Conservation (phyloP, 306 rosid genomes). For the Begonia peltatifolia region DNA sequence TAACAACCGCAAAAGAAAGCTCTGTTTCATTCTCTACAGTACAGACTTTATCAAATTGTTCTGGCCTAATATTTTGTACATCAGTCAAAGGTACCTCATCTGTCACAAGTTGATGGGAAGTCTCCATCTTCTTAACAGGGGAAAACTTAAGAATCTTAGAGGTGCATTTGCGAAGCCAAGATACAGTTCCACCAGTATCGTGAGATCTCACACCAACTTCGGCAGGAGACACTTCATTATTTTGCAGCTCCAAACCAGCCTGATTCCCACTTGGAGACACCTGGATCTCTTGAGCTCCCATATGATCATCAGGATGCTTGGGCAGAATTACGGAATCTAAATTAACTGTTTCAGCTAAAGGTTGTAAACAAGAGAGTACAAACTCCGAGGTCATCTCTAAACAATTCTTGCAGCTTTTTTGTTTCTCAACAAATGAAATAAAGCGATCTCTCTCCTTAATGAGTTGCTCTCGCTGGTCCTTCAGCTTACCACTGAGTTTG, state of each 20-base stretch:
- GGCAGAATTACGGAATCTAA: constrained; percentile 49
- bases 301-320: constrained; percentile 27
- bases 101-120: too few relatives aligned
- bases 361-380: constrained; percentile 53
- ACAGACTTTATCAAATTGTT: constrained; percentile 10
- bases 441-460: constrained; percentile 61
- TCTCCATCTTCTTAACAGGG: constrained; percentile 28
- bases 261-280: constrained; percentile 19
- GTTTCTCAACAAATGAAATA: constrained; percentile 54
- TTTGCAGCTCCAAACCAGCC: constrained; percentile 27
- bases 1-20: constrained; percentile 50
- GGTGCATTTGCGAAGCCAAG: constrained; percentile 88
- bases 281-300: constrained; percentile 14
- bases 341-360: constrained; percentile 46
- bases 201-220: constrained; percentile 33
- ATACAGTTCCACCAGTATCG: constrained; percentile 54
- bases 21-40: constrained; percentile 52
- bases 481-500: constrained; percentile 60
- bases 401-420: constrained; percentile 54
- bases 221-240: constrained; percentile 26
- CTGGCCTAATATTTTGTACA: too few relatives aligned
- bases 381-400: constrained; percentile 62
- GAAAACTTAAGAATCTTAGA: constrained; percentile 71
- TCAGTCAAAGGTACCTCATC: too few relatives aligned
- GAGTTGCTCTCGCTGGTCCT: constrained; percentile 60